Evolutionary conservation across 805 yeast species (phyloP).

Genomic region (Torulaspora delbrueckii): DNA sequence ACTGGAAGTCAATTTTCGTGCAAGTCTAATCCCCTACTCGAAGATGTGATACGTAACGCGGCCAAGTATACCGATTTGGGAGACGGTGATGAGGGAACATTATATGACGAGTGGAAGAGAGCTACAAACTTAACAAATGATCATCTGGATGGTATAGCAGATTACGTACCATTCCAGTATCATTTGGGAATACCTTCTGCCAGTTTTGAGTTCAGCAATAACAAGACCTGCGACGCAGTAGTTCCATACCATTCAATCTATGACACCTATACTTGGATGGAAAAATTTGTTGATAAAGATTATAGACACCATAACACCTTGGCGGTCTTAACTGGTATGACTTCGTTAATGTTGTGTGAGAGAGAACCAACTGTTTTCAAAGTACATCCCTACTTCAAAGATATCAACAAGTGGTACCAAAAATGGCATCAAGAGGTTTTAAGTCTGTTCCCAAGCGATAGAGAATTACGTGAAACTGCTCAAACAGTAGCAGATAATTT

Average conservation of each 20-base stretch:
- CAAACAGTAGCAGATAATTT: constrained; percentile 10
- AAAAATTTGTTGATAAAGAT: constrained; percentile 47
- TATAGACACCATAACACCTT: constrained; percentile 50
- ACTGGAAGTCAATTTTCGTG: constrained; percentile 47
- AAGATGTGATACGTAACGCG: constrained; percentile 41
- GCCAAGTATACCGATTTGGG: constrained; percentile 45
- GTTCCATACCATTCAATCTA: constrained; percentile 48
- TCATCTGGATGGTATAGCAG: constrained; percentile 48
- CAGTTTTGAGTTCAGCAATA: constrained; percentile 41
- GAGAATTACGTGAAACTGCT: constrained; percentile 12
- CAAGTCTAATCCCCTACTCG: constrained; percentile 54
- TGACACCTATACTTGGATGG: constrained; percentile 56
- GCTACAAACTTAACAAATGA: constrained; percentile 37
- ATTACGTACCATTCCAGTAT: constrained; percentile 56
- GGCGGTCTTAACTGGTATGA: constrained; percentile 56
- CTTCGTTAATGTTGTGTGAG: constrained; percentile 51
- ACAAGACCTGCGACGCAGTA: constrained; percentile 43
- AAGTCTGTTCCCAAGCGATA: constrained; percentile 21
- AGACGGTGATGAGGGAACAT: constrained; percentile 36
- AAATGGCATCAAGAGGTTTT: constrained; percentile 22
- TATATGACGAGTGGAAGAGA: constrained; percentile 46
- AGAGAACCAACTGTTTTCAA: constrained; percentile 50
- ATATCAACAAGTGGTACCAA: constrained; percentile 39
- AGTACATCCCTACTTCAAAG: constrained; percentile 44
- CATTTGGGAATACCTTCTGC: constrained; percentile 65